Base-by-base conservation (phyloP, 1,139 yeast genomes). In the Taphrina pruni region DNA sequence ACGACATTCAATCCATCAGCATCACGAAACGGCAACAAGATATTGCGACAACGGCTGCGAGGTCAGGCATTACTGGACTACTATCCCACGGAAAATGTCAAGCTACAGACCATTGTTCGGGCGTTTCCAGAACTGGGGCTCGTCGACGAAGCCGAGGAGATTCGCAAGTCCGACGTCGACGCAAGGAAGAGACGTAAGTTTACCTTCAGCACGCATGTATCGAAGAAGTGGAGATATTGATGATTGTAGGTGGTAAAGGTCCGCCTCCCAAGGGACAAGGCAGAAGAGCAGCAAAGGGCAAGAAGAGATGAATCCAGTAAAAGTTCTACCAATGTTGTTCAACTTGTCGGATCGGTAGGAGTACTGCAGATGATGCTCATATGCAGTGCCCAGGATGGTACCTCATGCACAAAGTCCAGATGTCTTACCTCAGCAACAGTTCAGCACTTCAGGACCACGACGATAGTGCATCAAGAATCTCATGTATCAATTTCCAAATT, bases 251-350 rank as follows among this genome's bases (percentile, higher is more conserved):
- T 50, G 75, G 75, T 36, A 73, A 73, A 58, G 75, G 75, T 12
- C 72, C 75, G 26, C 75, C 75, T 41, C 72, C 70, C 54, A 73
- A 73, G 72, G 73, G 73, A 45, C 60, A 66, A n/a, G 72, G 72
- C 17, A 58, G 65, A 14, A 51, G 66, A 5, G 71, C 70, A 17
- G 55, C 71, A 36, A 67, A 56, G 64, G 64, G 65, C 20, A 69
- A 54, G 65, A 60, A 66, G 66, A 20, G 71, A 38, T 66, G 50
- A 60, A 6, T 8, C 12, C 48, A 6, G 43, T 14, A 39, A 26
- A 26, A 26, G 32, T 26, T 26, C 32, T 26, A 26, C 4, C 32
- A 4, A 26, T 26, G 4, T 26, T 4, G 4, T 26, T 26, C 32
- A 2, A 26, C 32, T 26, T 26, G 32, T 26, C 32, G 4, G 32